Conservation (phyloP, 2,329 filamentous ascomycete genomes). For the Zymoseptoria tritici region DNA sequence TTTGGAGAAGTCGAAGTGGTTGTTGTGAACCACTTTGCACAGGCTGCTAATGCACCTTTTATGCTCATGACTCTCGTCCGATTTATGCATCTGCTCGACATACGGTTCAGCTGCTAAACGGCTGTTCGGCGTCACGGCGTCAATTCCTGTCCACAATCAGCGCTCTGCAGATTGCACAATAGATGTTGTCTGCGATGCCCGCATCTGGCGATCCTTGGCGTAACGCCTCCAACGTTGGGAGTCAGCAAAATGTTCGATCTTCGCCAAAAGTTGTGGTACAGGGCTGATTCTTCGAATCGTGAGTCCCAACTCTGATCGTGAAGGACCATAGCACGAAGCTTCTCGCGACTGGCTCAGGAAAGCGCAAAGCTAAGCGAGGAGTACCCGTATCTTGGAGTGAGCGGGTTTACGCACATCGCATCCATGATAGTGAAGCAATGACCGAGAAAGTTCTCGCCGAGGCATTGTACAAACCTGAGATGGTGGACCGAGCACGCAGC, state of each 20-base stretch:
- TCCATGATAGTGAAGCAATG: not conserved
- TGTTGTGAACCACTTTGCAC: not conserved
- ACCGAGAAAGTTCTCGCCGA: not conserved
- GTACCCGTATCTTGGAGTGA: not conserved
- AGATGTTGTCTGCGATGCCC: not conserved
- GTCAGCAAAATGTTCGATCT: not conserved
- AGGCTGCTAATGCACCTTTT: not conserved
- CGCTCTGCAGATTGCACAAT: not conserved
- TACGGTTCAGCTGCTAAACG: not conserved
- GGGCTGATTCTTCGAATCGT: not conserved
- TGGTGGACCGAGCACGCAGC: not conserved
- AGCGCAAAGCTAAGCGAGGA: not conserved
- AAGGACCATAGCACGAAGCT: not conserved
- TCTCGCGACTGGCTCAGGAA: not conserved
- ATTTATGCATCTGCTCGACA: not conserved
- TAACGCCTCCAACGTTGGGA: not conserved
- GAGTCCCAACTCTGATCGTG: not conserved
- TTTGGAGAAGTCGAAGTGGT: not conserved
- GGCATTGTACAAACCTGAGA: not conserved
- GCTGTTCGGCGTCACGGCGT: not conserved
- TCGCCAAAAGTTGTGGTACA: not conserved
- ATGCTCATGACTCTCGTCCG: not conserved
- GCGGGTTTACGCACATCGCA: not conserved
- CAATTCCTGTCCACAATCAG: not conserved
- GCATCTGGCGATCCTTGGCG: not conserved